A percentile compares a stretch with the other conserved stretches of the same genome.
phyloP scores from a whole-genome alignment of 768 basidiomycete genomes.

The Mycena epipterygia region DNA sequence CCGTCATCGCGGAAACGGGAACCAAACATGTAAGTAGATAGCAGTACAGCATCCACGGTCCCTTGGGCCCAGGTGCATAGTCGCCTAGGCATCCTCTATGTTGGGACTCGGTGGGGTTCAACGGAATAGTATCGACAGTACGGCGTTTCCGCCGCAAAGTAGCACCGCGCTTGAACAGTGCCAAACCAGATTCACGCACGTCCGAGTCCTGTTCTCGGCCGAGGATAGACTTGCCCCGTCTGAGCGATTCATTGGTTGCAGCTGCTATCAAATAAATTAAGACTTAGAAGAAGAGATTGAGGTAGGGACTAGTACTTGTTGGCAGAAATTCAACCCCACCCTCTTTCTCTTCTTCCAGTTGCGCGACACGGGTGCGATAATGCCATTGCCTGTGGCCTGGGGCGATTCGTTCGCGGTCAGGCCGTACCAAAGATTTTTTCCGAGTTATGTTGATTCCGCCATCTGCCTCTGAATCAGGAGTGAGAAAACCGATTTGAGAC shows the following conservation, averaged over 20 bases:
- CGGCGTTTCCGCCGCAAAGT: slow-evolving; percentile 70
- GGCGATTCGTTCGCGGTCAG: slow-evolving; percentile 74
- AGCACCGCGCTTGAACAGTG: slow-evolving; percentile 76
- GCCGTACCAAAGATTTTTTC: slow-evolving; percentile 69
- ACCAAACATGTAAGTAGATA: slow-evolving; percentile 75
- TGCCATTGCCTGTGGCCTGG: slow-evolving; percentile 82
- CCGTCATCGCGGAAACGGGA: slow-evolving; percentile 65
- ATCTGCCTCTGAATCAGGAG: not conserved
- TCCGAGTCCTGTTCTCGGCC: slow-evolving; percentile 72
- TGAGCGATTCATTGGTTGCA: slow-evolving; percentile 46
- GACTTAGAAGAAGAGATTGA: not conserved
- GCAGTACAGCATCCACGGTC: slow-evolving; percentile 85
- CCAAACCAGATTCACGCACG: slow-evolving; percentile 77
- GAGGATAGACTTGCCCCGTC: slow-evolving; percentile 80
- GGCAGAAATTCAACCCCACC: slow-evolving; percentile 66
- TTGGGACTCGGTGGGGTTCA: slow-evolving; percentile 31
- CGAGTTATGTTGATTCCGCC: not conserved
- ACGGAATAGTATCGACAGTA: slow-evolving; percentile 45
- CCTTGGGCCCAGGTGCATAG: slow-evolving; percentile 78
- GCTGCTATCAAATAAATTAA: no score
- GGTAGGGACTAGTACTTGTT: slow-evolving; percentile 57
- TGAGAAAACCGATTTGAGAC: not conserved
- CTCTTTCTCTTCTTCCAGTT: slow-evolving; percentile 63
- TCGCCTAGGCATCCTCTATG: slow-evolving; percentile 42
- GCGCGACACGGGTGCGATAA: slow-evolving; percentile 76